These are phyloP conservation scores for Penicillium arizonense DNA, from an alignment of 495 filamentous ascomycete genomes.

Conservation along the genomic window DNA sequence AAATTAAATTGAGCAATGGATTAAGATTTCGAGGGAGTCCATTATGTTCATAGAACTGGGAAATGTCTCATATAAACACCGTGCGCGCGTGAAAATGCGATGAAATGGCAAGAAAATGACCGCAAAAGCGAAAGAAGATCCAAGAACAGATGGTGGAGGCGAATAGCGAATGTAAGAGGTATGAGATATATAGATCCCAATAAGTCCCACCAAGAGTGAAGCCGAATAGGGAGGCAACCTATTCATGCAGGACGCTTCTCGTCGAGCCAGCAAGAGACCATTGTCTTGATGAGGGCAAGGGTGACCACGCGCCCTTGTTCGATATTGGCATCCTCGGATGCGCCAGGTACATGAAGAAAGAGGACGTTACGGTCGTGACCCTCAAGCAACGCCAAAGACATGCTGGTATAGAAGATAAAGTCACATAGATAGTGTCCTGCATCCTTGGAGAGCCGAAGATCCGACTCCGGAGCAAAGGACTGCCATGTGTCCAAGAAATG, in stretches of 20 bases:
- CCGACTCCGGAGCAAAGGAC: slow-evolving; percentile 35
- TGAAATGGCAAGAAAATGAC: background rate
- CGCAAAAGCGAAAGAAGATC: background rate
- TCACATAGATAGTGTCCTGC: slow-evolving; percentile 83
- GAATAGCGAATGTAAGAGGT: background rate
- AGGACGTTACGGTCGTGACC: slow-evolving; percentile 56
- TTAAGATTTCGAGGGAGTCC: background rate
- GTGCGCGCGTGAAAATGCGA: slow-evolving; percentile 5
- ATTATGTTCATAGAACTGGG: background rate
- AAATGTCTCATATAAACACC: slow-evolving; percentile 1
- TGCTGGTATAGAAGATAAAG: slow-evolving; percentile 78
- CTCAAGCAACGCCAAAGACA: slow-evolving; percentile 54
- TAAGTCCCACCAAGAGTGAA: background rate
- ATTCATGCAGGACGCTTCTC: slow-evolving; percentile 15
- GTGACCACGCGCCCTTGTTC: slow-evolving; percentile 60
- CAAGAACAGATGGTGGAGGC: background rate
- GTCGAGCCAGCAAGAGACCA: slow-evolving; percentile 53
- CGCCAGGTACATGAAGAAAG: slow-evolving; percentile 78
- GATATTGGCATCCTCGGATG: slow-evolving; percentile 53
- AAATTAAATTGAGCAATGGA: background rate
- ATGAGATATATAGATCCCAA: background rate
- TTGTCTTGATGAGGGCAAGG: slow-evolving; percentile 64
- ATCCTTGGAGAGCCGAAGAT: slow-evolving; percentile 67
- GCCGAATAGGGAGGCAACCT: background rate
- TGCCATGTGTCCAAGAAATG: slow-evolving; percentile 38